phyloP scores from a whole-genome alignment of 1,139 yeast species.

The Barnettozyma hawaiiensis region DNA sequence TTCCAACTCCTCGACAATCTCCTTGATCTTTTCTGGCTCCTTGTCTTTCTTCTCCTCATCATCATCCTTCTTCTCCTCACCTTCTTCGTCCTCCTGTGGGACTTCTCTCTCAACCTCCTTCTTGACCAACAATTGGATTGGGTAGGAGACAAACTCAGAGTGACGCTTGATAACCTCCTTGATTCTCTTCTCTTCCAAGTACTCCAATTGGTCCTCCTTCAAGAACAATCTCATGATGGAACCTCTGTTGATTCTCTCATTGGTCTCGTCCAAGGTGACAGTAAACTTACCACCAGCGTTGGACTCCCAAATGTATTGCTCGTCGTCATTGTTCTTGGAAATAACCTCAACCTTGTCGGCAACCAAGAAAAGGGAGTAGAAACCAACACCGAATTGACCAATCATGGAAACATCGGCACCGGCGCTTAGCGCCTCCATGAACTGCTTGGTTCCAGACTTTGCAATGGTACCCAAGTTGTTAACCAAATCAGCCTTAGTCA shows the following conservation, averaged over 20 bases:
- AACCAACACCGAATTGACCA: slow-evolving; percentile 99
- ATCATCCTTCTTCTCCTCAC: slow-evolving; percentile 56
- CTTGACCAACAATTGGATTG: slow-evolving; percentile 96
- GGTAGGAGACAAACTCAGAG: slow-evolving; percentile 98
- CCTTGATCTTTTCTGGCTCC: slow-evolving; percentile 67
- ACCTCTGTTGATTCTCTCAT: slow-evolving; percentile 93
- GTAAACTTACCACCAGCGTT: slow-evolving; percentile 99
- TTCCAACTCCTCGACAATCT: slow-evolving; percentile 83
- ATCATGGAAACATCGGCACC: slow-evolving; percentile 99
- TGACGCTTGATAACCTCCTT: slow-evolving; percentile 99
- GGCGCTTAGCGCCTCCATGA: slow-evolving; percentile 98
- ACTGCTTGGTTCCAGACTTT: slow-evolving; percentile 98
- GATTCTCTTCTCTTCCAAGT: slow-evolving; percentile 98
- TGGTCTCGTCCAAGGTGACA: slow-evolving; percentile 81
- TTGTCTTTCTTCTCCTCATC: slow-evolving; percentile 57
- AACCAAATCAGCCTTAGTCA: slow-evolving; percentile 98
- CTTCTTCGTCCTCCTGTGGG: slow-evolving; percentile 69
- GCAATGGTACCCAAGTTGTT: slow-evolving; percentile 99
- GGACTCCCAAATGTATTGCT: slow-evolving; percentile 99
- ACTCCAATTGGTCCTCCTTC: slow-evolving; percentile 98
- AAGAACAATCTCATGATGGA: slow-evolving; percentile 90
- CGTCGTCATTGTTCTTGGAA: slow-evolving; percentile 98
- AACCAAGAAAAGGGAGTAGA: slow-evolving; percentile 98
- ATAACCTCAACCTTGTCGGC: slow-evolving; percentile 99
- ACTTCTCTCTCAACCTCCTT: slow-evolving; percentile 98